Evolutionary conservation across 192 early-diverging fungal genomes (phyloP).

Genomic region (Coemansia sp.): DNA sequence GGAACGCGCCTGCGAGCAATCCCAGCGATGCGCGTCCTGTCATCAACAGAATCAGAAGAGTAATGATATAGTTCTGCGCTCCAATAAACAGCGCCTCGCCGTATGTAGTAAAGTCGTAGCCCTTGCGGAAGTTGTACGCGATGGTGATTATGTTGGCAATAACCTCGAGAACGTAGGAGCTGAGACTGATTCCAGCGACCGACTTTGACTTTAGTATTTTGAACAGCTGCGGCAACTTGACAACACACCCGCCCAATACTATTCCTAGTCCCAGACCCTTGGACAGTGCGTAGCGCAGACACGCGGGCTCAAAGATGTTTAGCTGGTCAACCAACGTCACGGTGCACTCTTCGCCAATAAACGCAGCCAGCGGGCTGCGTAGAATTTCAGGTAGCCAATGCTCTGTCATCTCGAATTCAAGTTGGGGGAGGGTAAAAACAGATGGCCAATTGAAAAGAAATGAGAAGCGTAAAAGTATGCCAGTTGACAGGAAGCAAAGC

Average conservation of each 20-base stretch:
- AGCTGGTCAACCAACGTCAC: conserved; percentile 70
- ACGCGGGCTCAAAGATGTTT: conserved; percentile 65
- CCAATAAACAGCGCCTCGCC: conserved; percentile 84
- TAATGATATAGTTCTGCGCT: conserved; percentile 79
- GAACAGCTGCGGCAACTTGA: conserved; percentile 95
- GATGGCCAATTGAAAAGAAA: not conserved
- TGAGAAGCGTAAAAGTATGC: not conserved
- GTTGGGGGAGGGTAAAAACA: not conserved
- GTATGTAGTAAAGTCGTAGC: conserved; percentile 86
- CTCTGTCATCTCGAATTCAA: conserved; percentile 17
- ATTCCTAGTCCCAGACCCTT: conserved; percentile 95
- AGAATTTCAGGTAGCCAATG: conserved; percentile 62
- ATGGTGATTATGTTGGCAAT: conserved; percentile 72
- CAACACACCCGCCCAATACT: conserved; percentile 85
- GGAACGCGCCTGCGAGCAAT: conserved; percentile 24
- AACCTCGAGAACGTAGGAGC: conserved; percentile 81
- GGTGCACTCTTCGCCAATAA: conserved; percentile 84
- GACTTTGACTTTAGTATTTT: conserved; percentile 76
- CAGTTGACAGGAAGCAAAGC: not conserved
- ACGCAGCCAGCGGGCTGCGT: conserved; percentile 60
- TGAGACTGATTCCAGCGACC: conserved; percentile 77
- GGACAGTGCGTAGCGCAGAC: conserved; percentile 79
- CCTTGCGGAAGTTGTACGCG: conserved; percentile 82
- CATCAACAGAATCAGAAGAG: conserved; percentile 65
- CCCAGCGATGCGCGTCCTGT: conserved; percentile 42